phyloP scores from a whole-genome alignment of 805 yeast genomes.

The Priceomyces castillae region DNA sequence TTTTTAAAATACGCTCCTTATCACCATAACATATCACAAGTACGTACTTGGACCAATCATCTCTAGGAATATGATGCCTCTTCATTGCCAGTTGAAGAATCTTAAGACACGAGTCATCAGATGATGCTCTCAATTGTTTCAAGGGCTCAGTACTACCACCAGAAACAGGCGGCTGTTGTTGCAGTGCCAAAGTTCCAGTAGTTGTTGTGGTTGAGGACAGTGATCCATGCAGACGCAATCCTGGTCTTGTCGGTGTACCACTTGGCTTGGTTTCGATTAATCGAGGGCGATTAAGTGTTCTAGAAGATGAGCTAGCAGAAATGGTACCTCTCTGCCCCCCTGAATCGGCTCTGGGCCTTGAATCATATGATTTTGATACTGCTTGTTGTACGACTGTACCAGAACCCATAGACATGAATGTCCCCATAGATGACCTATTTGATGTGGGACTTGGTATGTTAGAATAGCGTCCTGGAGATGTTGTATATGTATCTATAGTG shows the following conservation, averaged over 20 bases:
- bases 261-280: slow-evolving; percentile 22
- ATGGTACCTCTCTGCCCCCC: not conserved
- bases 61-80: slow-evolving; percentile 71
- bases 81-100: slow-evolving; percentile 86
- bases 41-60: slow-evolving; percentile 87
- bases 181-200: slow-evolving; percentile 7
- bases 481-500: slow-evolving; percentile 6
- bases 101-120: slow-evolving; percentile 88
- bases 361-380: slow-evolving; percentile 17
- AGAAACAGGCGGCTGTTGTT: slow-evolving; percentile 7
- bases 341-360: slow-evolving; percentile 12
- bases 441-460: slow-evolving; percentile 25
- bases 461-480: slow-evolving; percentile 5
- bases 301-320: slow-evolving; percentile 8
- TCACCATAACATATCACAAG: slow-evolving; percentile 88
- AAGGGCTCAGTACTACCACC: slow-evolving; percentile 55
- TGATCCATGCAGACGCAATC: slow-evolving; percentile 15
- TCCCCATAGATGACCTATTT: slow-evolving; percentile 36
- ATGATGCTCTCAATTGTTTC: slow-evolving; percentile 78
- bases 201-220: slow-evolving; percentile 27
- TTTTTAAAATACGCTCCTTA: slow-evolving; percentile 75
- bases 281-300: slow-evolving; percentile 19
- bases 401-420: slow-evolving; percentile 40
- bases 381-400: slow-evolving; percentile 37
- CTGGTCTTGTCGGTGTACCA: slow-evolving; percentile 12